Evolutionary conservation across 139 green algal genomes (phyloP), one percentile per base, ranked within the genome.

Genomic region (Picochlorum sp.): DNA sequence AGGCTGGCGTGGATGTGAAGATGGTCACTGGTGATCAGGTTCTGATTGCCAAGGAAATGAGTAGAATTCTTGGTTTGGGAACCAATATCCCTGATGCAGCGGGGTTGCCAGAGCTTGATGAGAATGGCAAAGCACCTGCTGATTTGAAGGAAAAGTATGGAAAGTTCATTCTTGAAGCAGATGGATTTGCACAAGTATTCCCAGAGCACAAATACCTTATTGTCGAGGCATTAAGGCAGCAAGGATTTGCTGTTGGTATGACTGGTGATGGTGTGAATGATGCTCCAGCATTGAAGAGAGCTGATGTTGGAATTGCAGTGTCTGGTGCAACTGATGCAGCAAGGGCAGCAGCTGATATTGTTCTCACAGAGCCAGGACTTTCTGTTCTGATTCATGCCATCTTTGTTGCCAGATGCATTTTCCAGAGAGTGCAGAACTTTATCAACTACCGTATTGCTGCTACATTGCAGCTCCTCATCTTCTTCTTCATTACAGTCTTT

Each of bases 251-350:
- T n/a, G 67, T 76, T 30, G 85, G 82, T 62, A 94, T 95, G 87
- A 96, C 89, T 5, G 89, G 89, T 32, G 89, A 96, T 66, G 89
- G 89, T 41, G 89, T 96, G 30, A 96, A 96, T 71, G 89, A 95
- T 67, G 89, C 87, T 0, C 87, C 87, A 8, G 87, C 88, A 2
- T 74, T 96, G 4, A 94, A 92, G 74, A 75, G 73, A 24, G 87
- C 87, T 13, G 85, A 95, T 67, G 78, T 95, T 10, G 88, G 88
- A 47, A 92, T 96, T 57, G 88, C 88, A 21, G 87, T 95, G 41
- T 66, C 61, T 11, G 83, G 82, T 45, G 76, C 87, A 16, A 96
- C 88, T 1, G 87, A 94, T 62, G 88, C 88, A 7, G 88, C 88
- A 13, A 82, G 85, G 59, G 88, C 85, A 23, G 88, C 88, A 54